A percentile compares a stretch with the other conserved stretches of the same genome.
phyloP scores from a whole-genome alignment of 176 grass and related monocot genomes.

The Thinopyrum elongatum region DNA sequence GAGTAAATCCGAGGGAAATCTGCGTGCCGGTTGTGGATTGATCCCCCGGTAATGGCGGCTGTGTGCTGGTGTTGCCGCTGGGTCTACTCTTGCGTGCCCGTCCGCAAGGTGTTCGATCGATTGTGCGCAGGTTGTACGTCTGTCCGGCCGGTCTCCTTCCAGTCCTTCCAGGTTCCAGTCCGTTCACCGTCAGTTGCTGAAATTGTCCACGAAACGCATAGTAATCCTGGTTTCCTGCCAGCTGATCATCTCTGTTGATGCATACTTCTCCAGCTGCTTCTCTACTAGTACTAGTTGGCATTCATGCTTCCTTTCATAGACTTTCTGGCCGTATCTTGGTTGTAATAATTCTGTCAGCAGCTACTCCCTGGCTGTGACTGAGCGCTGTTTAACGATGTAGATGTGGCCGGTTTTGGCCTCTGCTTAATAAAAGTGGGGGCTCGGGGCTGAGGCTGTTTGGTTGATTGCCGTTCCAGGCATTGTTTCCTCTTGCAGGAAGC shows the following conservation, averaged over 20 bases:
- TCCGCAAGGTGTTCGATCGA: slow-evolving; percentile 1
- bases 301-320: too few relatives aligned
- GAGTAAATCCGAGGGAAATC: too few relatives aligned
- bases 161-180: neutral
- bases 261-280: too few relatives aligned
- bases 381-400: too few relatives aligned
- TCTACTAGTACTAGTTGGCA: too few relatives aligned
- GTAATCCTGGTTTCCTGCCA: too few relatives aligned
- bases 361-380: too few relatives aligned
- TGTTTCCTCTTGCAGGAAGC: slow-evolving; percentile 24
- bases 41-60: neutral
- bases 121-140: neutral
- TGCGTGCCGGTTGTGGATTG: neutral
- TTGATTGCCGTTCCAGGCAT: slow-evolving; percentile 1
- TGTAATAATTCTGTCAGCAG: too few relatives aligned
- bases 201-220: neutral
- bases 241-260: too few relatives aligned
- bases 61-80: neutral
- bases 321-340: too few relatives aligned
- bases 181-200: neutral
- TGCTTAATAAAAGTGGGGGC: too few relatives aligned
- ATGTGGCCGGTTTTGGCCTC: too few relatives aligned
- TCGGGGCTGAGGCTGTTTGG: neutral
- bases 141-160: neutral
- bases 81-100: neutral